These are phyloP conservation scores for Cystoderma amianthinum DNA, from an alignment of 768 basidiomycete species.

Conservation along the genomic window DNA sequence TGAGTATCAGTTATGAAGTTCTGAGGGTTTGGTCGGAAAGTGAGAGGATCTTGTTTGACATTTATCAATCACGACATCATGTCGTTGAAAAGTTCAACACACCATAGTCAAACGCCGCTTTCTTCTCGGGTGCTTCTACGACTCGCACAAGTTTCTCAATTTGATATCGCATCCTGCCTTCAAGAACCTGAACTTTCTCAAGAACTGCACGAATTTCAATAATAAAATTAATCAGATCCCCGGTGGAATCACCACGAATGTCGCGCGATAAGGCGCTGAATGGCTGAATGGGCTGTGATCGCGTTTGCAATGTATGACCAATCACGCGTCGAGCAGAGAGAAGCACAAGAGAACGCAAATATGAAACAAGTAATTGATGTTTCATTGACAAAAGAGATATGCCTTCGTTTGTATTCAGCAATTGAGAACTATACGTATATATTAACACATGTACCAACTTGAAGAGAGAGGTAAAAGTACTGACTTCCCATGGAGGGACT, in stretches of 20 bases:
- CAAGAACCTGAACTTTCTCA: conserved; percentile 83
- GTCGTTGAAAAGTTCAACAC: no score
- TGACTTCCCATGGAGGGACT: conserved; percentile 49
- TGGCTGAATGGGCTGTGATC: conserved; percentile 38
- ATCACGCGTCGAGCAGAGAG: conserved; percentile 63
- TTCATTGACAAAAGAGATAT: conserved; percentile 90
- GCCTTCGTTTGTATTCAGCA: conserved; percentile 58
- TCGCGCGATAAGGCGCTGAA: conserved; percentile 49
- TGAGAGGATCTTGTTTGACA: conserved; percentile 90
- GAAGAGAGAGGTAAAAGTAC: conserved; percentile 12
- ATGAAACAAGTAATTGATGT: conserved; percentile 76
- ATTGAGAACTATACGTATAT: no score
- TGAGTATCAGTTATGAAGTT: conserved; percentile 48
- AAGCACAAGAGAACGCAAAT: conserved; percentile 78
- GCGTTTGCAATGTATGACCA: conserved; percentile 53
- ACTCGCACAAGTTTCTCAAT: conserved; percentile 88
- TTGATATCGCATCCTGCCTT: conserved; percentile 87
- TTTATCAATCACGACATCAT: no score
- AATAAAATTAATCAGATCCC: conserved; percentile 76
- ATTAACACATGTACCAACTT: not conserved
- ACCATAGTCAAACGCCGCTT: no score
- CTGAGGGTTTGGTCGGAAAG: conserved; percentile 86
- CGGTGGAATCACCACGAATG: conserved; percentile 48
- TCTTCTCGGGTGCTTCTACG: no score
- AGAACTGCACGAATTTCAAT: conserved; percentile 76